Conservation (phyloP, 2,329 filamentous ascomycete genomes). For the Talaromyces marneffei region DNA sequence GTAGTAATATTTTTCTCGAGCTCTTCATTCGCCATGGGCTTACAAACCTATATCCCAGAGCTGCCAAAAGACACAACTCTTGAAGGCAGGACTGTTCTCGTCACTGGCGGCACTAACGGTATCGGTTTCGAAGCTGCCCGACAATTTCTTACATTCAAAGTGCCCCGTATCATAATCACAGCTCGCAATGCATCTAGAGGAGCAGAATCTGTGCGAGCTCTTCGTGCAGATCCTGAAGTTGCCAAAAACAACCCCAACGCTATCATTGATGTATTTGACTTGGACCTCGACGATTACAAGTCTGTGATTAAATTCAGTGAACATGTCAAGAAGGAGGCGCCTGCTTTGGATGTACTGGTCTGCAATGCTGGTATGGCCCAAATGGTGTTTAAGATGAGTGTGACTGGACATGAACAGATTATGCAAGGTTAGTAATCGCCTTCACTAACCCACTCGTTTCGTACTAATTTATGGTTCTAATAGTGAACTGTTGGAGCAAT, state of each 20-base stretch:
- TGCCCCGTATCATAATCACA: conserved; percentile 44
- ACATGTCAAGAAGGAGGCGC: conserved; percentile 13
- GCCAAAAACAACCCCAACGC: conserved; percentile 31
- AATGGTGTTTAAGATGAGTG: conserved; percentile 16
- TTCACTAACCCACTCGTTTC: not conserved
- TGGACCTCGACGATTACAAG: conserved; percentile 38
- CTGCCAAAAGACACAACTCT: conserved; percentile 10
- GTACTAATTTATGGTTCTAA: not conserved
- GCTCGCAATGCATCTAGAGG: conserved; percentile 43
- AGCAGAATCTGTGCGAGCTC: conserved; percentile 28
- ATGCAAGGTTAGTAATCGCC: conserved; percentile 5
- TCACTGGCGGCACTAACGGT: conserved; percentile 48
- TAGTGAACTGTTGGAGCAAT: conserved; percentile 20
- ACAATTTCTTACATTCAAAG: conserved; percentile 35
- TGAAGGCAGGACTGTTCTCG: conserved; percentile 38
- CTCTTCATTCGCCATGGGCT: not conserved
- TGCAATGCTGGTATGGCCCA: conserved; percentile 17
- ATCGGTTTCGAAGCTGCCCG: conserved; percentile 43
- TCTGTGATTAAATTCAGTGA: conserved; percentile 13
- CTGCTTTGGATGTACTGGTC: conserved; percentile 17
- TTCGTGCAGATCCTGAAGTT: conserved; percentile 21
- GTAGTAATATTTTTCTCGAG: not conserved
- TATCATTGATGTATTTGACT: conserved; percentile 41
- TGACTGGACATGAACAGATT: conserved; percentile 17
- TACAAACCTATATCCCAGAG: conserved; percentile 3